A percentile compares a stretch with the other conserved stretches of the same genome.
Evolutionary conservation across 495 filamentous ascomycete genomes (phyloP).

Genomic region (Platismatia glauca): DNA sequence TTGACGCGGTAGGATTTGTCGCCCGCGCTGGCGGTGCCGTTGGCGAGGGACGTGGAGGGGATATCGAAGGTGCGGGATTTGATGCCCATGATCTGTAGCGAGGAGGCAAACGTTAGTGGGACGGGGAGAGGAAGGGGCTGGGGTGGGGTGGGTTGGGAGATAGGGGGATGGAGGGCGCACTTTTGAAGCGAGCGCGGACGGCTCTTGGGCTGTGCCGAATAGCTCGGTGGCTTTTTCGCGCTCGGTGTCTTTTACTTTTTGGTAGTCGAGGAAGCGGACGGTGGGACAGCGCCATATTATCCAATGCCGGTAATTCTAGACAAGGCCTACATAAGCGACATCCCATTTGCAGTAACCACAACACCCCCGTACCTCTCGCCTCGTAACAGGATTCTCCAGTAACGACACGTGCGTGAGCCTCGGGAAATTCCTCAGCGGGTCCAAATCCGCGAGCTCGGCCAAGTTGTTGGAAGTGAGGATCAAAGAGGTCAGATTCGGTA

Average conservation of each 20-base stretch:
- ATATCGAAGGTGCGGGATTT: slow-evolving; percentile 78
- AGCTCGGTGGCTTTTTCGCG: slow-evolving; percentile 63
- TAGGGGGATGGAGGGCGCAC: slow-evolving; percentile 24
- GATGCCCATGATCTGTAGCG: slow-evolving; percentile 63
- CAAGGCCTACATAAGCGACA: neutral
- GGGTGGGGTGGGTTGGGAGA: neutral
- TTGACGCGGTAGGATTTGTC: slow-evolving; percentile 62
- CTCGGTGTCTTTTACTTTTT: slow-evolving; percentile 81
- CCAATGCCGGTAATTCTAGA: slow-evolving; percentile 85
- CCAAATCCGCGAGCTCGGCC: slow-evolving; percentile 74
- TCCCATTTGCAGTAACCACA: neutral
- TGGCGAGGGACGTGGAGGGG: slow-evolving; percentile 36
- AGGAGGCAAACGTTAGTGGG: neutral
- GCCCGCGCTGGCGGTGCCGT: slow-evolving; percentile 30
- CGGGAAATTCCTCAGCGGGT: slow-evolving; percentile 61
- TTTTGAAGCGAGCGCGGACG: slow-evolving; percentile 72
- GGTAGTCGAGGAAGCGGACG: slow-evolving; percentile 88
- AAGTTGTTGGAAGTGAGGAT: slow-evolving; percentile 72
- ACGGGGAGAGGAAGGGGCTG: neutral
- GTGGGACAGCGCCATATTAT: slow-evolving; percentile 76
- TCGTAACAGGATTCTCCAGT: slow-evolving; percentile 78
- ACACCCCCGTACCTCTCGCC: slow-evolving; percentile 66
- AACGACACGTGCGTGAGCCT: slow-evolving; percentile 71
- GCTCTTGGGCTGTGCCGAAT: slow-evolving; percentile 69
- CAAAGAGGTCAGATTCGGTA: slow-evolving; percentile 70